Evolutionary conservation across 176 grass and related monocot genomes (phyloP).

Genomic region (Cenchrus purpureus): DNA sequence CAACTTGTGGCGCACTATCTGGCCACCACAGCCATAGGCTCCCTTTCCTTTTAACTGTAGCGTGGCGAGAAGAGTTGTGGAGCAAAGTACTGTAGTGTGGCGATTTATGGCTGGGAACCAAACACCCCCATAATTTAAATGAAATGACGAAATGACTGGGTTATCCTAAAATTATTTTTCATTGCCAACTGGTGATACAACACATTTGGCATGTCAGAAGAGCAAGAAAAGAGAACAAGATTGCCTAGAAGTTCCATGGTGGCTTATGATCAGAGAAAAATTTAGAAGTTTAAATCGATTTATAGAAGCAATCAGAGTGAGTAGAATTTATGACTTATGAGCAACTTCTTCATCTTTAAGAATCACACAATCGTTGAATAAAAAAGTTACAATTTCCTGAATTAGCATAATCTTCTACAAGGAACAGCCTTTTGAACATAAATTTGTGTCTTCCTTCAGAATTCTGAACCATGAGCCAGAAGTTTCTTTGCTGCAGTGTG

Average conservation of each 20-base stretch:
- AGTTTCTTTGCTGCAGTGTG: not conserved
- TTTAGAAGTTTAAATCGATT: not conserved
- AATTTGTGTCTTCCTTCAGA: not conserved
- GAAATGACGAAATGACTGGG: not conserved
- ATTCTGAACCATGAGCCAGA: not conserved
- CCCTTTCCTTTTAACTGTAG: no score
- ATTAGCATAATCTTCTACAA: not conserved
- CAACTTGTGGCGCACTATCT: no score
- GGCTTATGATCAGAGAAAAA: not conserved
- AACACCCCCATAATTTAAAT: no score
- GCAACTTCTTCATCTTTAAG: not conserved
- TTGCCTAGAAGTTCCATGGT: not conserved
- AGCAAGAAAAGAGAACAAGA: not conserved
- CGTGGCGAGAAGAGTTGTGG: no score
- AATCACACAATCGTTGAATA: not conserved
- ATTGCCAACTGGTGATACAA: not conserved
- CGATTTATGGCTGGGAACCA: no score
- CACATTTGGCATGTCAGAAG: not conserved
- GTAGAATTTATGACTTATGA: not conserved
- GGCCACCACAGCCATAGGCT: no score
- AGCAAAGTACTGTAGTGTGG: no score
- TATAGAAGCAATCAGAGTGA: not conserved
- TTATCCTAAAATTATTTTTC: not conserved
- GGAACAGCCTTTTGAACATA: not conserved
- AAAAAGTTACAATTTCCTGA: not conserved